phyloP scores from a whole-genome alignment of 78 protist species.

The Dictyostelium discoideum region DNA sequence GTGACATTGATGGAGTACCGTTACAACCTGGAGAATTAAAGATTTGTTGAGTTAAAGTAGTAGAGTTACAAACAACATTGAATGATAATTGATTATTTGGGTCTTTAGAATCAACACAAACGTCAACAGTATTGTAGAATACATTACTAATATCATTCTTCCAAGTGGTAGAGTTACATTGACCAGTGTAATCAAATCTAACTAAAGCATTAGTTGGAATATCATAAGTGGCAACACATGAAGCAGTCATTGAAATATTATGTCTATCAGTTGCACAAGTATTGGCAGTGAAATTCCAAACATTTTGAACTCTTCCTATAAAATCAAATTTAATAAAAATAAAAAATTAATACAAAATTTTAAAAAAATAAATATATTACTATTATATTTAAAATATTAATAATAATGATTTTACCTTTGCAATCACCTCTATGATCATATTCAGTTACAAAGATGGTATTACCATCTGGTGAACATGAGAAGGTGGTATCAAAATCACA shows the following conservation, averaged over 20 bases:
- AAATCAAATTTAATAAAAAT: neutral
- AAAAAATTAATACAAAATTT: no score
- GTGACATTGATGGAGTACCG: neutral
- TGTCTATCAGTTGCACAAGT: neutral
- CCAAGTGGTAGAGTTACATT: neutral
- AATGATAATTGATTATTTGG: slow-evolving; percentile 16
- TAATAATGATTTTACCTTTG: neutral
- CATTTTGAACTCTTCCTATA: neutral
- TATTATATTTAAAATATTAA: no score
- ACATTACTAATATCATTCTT: neutral
- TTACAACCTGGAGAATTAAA: neutral
- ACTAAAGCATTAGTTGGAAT: neutral
- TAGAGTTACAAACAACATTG: neutral
- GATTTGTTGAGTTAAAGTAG: slow-evolving; percentile 3
- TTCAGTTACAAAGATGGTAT: neutral
- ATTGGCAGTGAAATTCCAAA: neutral
- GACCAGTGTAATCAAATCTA: neutral
- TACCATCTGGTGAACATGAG: neutral
- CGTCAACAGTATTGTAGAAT: neutral
- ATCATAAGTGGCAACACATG: slow-evolving; percentile 3
- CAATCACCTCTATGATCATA: neutral
- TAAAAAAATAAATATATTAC: no score
- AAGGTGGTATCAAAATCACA: neutral
- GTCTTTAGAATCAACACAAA: neutral
- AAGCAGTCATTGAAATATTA: neutral